These are phyloP conservation scores for Chrysochromulina tobinii DNA, from an alignment of 78 protist genomes.

Conservation along the genomic window DNA sequence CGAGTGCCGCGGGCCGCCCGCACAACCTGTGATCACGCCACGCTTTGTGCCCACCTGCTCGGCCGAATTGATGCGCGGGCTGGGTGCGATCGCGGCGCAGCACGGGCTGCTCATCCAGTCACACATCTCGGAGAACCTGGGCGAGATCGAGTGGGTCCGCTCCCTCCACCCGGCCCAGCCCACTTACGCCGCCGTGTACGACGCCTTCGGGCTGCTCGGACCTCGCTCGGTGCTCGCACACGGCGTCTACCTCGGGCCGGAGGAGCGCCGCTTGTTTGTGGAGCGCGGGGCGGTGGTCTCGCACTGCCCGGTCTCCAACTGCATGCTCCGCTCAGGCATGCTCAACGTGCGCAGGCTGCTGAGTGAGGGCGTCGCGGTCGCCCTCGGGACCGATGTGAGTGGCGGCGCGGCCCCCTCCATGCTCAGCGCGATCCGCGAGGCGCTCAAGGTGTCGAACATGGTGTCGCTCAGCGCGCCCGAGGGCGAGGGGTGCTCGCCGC, in stretches of 20 bases:
- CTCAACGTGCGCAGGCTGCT: background rate
- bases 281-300: conserved; percentile 43
- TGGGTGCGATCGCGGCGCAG: conserved; percentile 36
- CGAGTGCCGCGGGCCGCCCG: conserved; percentile 16
- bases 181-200: conserved; percentile 76
- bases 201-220: conserved; percentile 56
- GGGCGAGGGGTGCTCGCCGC: background rate
- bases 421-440: conserved; percentile 69
- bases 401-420: conserved; percentile 81
- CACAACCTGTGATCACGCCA: conserved; percentile 70
- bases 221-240: conserved; percentile 81
- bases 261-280: conserved; percentile 47
- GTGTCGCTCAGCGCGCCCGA: conserved; percentile 64
- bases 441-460: conserved; percentile 71
- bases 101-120: conserved; percentile 61
- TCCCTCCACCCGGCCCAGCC: conserved; percentile 50
- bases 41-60: conserved; percentile 83
- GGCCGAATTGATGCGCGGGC: conserved; percentile 51
- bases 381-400: conserved; percentile 83
- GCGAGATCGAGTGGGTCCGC: conserved; percentile 66
- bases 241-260: conserved; percentile 59
- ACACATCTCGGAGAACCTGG: conserved; percentile 75
- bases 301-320: conserved; percentile 72
- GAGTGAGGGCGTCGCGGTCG: conserved; percentile 45
- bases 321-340: background rate